Evolutionary conservation across 1,284 basidiomycete species (phyloP), one percentile per base, ranked within the genome.

Genomic region (Filobasidium uniguttulatum): DNA sequence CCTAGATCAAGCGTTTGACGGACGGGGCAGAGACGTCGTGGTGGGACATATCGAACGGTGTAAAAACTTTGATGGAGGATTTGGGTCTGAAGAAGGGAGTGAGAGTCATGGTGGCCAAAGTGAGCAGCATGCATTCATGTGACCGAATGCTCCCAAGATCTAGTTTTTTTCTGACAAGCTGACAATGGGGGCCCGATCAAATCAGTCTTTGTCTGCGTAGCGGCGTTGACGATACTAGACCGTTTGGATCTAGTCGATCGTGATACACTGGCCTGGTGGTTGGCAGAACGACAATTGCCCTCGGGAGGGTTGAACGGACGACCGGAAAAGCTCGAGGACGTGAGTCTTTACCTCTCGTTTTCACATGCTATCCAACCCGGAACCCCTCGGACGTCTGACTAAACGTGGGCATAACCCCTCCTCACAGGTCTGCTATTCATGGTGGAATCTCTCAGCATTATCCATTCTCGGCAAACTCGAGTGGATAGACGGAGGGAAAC

Each of bases 241-340:
- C 71, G 80, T 44, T 70, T 97, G 9, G 82, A 93, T 59, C 72
- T 77, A 29, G 76, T 91, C 4, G 85, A 94, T 61, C 62, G 71
- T 1, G 76, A 84, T 17, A 83, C 78, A 26, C 72, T 96, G 1
- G 83, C 75, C 9, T 90, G 85, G 80, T 98, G 93, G 93, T 71
- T 98, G 2, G 78, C 83, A 9, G 94, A 98, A 62, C 75, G 93
- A 7, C 93, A 98, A 65, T 73, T 96, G 9, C 83, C 89, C 0
- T 89, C 81, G 59, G 93, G 93, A 7, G 94, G 93, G 0, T 72
- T 98, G 53, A 97, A 98, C 59, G 93, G 93, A 0, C 75, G 93
- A 19, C 93, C 93, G 2, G 88, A 98, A 65, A 98, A 98, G 71
- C 74, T 97, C n/a, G 89, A 93, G 71, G 91, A 97, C 63, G 91